These are phyloP conservation scores for Isabelozyma gotoi DNA, from an alignment of 805 yeast genomes.

Conservation along the genomic window DNA sequence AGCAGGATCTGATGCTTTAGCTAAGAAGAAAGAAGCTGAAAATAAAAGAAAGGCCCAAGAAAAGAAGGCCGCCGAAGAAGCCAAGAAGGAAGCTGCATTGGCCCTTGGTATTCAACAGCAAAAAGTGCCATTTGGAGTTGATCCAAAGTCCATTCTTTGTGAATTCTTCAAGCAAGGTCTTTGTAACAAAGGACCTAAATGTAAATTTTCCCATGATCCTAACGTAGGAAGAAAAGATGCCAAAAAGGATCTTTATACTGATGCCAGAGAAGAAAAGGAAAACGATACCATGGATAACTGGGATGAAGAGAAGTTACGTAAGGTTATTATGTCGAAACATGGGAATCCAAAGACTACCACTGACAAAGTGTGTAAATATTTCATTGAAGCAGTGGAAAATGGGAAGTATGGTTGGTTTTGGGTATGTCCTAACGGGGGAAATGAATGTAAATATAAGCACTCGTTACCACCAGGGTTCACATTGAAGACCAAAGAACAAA, in stretches of 20 bases:
- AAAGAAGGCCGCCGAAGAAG: constrained; percentile 88
- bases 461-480: constrained; percentile 96
- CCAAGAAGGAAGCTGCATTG: constrained; percentile 82
- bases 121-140: constrained; percentile 94
- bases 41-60: constrained; percentile 66
- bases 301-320: constrained; percentile 94
- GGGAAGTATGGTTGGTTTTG: constrained; percentile 99
- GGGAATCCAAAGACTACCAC: constrained; percentile 95
- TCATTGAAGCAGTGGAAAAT: constrained; percentile 95
- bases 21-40: constrained; percentile 75
- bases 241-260: constrained; percentile 91
- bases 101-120: constrained; percentile 72
- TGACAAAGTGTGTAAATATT: constrained; percentile 88
- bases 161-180: constrained; percentile 82
- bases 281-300: constrained; percentile 91
- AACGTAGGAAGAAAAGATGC: constrained; percentile 81
- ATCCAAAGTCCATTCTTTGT: constrained; percentile 92
- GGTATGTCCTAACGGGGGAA: constrained; percentile 94
- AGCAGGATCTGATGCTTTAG: constrained; percentile 46
- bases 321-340: constrained; percentile 85
- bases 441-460: constrained; percentile 90
- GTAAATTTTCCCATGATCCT: constrained; percentile 92
- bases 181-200: constrained; percentile 80
- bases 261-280: constrained; percentile 71
- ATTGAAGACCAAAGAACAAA: constrained; percentile 94